Conservation (phyloP, 208 protist genomes). For the Acanthamoeba culbertsoni region DNA sequence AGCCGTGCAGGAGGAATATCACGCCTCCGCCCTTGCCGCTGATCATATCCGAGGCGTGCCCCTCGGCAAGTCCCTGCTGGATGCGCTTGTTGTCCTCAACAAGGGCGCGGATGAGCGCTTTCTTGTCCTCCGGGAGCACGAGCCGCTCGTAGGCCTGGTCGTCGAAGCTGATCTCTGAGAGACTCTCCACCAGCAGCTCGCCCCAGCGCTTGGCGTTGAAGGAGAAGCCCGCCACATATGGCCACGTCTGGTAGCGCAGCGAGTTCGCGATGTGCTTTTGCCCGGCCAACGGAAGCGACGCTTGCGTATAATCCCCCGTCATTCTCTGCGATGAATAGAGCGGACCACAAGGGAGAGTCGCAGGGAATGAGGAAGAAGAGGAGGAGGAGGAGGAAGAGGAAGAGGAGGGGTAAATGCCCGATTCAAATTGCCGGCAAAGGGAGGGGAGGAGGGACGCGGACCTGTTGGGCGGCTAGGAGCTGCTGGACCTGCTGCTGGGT, state of each 20-base stretch:
- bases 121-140: conserved; percentile 25
- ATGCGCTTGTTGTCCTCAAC: conserved; percentile 1
- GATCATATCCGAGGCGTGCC: background rate
- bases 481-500: conserved; percentile 1
- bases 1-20: conserved; percentile 78
- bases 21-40: conserved; percentile 60
- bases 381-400: too few relatives aligned
- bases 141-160: conserved; percentile 20
- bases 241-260: background rate
- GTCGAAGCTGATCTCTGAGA: conserved; percentile 24
- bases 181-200: background rate
- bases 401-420: too few relatives aligned
- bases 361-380: too few relatives aligned
- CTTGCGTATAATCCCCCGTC: background rate
- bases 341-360: too few relatives aligned
- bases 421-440: too few relatives aligned
- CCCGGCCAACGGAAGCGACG: background rate
- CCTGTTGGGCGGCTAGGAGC: background rate
- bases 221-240: background rate
- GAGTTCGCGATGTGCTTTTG: background rate
- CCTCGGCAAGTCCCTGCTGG: background rate
- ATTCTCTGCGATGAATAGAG: too few relatives aligned
- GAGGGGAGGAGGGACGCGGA: too few relatives aligned
- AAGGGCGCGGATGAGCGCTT: conserved; percentile 24
- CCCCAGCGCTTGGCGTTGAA: conserved; percentile 42